Conservation (phyloP, 108 stramenopile genomes). For the Cafeteria roenbergensis region DNA sequence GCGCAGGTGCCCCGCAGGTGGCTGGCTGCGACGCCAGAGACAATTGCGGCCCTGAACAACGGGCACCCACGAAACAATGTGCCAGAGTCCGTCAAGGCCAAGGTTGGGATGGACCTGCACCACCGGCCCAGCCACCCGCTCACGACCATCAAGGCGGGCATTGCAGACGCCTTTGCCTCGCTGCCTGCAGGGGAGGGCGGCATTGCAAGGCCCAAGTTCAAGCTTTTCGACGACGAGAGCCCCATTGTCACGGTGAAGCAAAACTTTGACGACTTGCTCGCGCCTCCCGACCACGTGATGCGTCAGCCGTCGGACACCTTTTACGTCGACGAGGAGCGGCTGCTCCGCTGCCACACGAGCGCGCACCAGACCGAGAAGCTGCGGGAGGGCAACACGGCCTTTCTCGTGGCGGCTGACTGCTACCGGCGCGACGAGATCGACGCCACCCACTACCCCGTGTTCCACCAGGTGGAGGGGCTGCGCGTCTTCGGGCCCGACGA, state of each 20-base stretch:
- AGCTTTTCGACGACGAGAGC: slow-evolving; percentile 32
- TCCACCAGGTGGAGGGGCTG: slow-evolving; percentile 93
- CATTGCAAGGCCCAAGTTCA: no score
- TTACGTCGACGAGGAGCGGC: slow-evolving; percentile 55
- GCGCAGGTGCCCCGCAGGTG: no score
- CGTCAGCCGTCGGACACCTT: slow-evolving; percentile 73
- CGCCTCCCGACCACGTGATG: slow-evolving; percentile 75
- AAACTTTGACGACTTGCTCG: slow-evolving; percentile 49
- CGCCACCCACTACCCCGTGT: slow-evolving; percentile 77
- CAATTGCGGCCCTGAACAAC: no score
- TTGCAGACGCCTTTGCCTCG: slow-evolving; percentile 59
- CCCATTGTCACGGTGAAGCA: slow-evolving; percentile 54
- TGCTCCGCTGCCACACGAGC: slow-evolving; percentile 82
- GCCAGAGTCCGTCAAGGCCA: slow-evolving; percentile 55
- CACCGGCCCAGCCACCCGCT: slow-evolving; percentile 62
- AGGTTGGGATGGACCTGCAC: slow-evolving; percentile 60
- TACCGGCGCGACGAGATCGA: slow-evolving; percentile 90
- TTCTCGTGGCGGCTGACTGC: slow-evolving; percentile 76
- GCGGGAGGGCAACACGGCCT: slow-evolving; percentile 49
- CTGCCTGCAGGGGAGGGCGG: slow-evolving; percentile 21
- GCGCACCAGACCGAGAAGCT: slow-evolving; percentile 78
- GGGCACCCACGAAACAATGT: slow-evolving; percentile 55
- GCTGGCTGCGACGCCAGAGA: no score
- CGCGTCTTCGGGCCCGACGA: slow-evolving; percentile 48
- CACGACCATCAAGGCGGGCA: slow-evolving; percentile 61